Percentiles rank a stretch among this genome's conserved stretches.
These are phyloP conservation scores for Pleodorina starrii DNA, from an alignment of 139 green algal species.

Conservation along the genomic window DNA sequence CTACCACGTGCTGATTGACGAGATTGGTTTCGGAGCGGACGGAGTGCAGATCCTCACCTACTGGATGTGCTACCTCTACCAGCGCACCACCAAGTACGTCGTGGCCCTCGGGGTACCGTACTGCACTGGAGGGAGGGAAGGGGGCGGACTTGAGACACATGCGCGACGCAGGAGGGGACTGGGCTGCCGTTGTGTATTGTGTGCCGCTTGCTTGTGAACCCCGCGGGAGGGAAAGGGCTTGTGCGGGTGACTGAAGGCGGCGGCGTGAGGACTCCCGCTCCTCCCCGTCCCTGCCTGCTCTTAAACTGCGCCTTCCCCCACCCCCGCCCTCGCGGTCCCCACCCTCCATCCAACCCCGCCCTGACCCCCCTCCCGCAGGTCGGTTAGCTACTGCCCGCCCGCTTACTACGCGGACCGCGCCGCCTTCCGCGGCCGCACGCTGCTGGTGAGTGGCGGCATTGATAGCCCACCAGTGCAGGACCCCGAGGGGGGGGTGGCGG, in stretches of 20 bases:
- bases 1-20: slow-evolving; percentile 89
- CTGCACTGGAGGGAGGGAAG: too few relatives aligned
- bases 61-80: slow-evolving; percentile 91
- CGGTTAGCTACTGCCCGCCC: slow-evolving; percentile 74
- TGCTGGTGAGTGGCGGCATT: neutral
- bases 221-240: neutral
- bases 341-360: neutral
- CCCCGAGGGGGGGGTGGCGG: too few relatives aligned
- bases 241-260: neutral
- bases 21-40: slow-evolving; percentile 87
- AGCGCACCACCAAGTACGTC: slow-evolving; percentile 77
- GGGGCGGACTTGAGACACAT: neutral
- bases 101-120: too few relatives aligned
- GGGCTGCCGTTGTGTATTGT: neutral
- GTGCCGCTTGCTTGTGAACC: neutral
- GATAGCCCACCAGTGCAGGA: too few relatives aligned
- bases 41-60: slow-evolving; percentile 88
- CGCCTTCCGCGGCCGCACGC: slow-evolving; percentile 61
- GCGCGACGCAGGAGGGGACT: neutral
- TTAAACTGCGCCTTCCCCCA: neutral
- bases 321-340: too few relatives aligned
- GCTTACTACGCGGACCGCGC: slow-evolving; percentile 87
- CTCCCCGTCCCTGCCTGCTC: too few relatives aligned
- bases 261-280: neutral
- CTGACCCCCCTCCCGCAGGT: slow-evolving; percentile 13